These are phyloP conservation scores for Rhizopus microsporus DNA, from an alignment of 371 early-diverging fungal genomes.

Conservation along the genomic window DNA sequence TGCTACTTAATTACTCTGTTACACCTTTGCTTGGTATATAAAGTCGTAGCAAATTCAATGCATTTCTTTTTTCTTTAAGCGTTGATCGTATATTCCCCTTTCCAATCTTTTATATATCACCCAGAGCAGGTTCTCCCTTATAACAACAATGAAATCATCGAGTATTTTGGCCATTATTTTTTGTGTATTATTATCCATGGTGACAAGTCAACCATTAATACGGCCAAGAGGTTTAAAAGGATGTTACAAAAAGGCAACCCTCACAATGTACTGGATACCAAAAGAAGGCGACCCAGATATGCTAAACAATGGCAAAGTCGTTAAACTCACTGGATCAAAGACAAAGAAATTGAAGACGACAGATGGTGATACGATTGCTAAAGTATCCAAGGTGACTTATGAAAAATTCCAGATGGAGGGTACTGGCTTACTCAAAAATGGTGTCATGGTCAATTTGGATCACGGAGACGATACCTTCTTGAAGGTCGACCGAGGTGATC, in stretches of 20 bases:
- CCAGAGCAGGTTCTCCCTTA: not conserved
- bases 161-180: not conserved
- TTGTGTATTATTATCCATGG: not conserved
- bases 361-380: constrained; percentile 24
- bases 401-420: constrained; percentile 46
- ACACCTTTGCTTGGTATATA: no score
- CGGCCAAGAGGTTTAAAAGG: not conserved
- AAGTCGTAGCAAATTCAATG: no score
- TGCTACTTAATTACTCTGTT: no score
- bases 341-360: constrained; percentile 15
- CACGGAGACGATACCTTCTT: constrained; percentile 13
- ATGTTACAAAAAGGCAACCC: constrained; percentile 25
- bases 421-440: constrained; percentile 32
- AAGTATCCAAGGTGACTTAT: constrained; percentile 28
- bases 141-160: not conserved
- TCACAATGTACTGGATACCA: constrained; percentile 42
- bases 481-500: constrained; percentile 13
- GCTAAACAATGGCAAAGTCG: constrained; percentile 31
- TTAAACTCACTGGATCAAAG: constrained; percentile 24
- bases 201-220: not conserved
- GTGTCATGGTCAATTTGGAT: constrained; percentile 33
- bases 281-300: constrained; percentile 40
- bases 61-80: not conserved
- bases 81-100: not conserved
- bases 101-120: not conserved